Conservation (phyloP, 139 green algal genomes). For the Asterochloris sp. region DNA sequence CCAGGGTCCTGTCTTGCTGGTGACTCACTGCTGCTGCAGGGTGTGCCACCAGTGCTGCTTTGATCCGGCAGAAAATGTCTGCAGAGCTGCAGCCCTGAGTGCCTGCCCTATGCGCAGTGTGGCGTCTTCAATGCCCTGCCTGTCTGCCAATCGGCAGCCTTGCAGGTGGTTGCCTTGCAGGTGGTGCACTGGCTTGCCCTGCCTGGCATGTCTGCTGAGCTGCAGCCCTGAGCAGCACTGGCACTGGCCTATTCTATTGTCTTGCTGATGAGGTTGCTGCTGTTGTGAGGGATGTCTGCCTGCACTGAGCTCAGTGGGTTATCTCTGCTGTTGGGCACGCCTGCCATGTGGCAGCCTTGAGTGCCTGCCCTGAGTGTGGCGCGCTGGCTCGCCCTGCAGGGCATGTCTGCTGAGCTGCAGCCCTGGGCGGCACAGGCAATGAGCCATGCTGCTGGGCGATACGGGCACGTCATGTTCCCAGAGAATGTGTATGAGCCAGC, state of each 20-base stretch:
- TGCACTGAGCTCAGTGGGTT: no score
- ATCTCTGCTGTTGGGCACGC: background rate
- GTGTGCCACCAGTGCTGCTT: no score
- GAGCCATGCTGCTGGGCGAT: constrained; percentile 69
- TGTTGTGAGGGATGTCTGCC: background rate
- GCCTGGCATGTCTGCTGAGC: background rate
- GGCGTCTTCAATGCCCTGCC: no score
- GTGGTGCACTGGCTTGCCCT: background rate
- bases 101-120: no score
- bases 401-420: constrained; percentile 52
- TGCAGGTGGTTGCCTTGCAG: background rate
- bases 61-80: background rate
- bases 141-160: background rate
- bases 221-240: background rate
- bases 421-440: constrained; percentile 59
- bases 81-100: background rate
- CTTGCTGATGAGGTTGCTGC: background rate
- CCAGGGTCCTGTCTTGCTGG: no score
- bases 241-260: background rate
- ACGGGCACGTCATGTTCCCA: constrained; percentile 95
- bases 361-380: no score
- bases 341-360: background rate
- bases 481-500: constrained; percentile 70
- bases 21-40: no score
- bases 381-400: constrained; percentile 28